A percentile compares a stretch with the other conserved stretches of the same genome.
Conservation (phyloP, 768 basidiomycete genomes). For the Lactarius quietus region DNA sequence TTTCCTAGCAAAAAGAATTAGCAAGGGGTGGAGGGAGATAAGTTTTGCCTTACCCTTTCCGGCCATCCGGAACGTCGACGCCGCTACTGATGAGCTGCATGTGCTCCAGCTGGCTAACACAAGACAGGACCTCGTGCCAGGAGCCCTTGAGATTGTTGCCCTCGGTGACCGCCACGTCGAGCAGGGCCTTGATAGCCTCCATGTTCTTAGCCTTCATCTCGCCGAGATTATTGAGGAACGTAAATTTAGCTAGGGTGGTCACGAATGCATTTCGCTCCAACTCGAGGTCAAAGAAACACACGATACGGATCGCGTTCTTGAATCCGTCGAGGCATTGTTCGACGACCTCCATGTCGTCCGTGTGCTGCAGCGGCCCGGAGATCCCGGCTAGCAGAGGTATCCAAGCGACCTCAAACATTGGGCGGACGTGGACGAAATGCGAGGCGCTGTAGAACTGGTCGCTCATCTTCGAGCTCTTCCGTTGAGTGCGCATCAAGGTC, state of each 20-base stretch:
- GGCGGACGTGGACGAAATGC: constrained; percentile 91
- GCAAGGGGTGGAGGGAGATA: constrained; percentile 4
- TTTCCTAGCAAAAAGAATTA: constrained; percentile 32
- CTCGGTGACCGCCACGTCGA: constrained; percentile 95
- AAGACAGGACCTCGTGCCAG: constrained; percentile 95
- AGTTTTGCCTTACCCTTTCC: constrained; percentile 63
- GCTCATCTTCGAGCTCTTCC: constrained; percentile 68
- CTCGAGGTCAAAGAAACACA: constrained; percentile 96
- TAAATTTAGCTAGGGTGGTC: constrained; percentile 93
- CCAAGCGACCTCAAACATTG: constrained; percentile 99
- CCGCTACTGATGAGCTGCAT: constrained; percentile 97
- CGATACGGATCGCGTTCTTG: constrained; percentile 94
- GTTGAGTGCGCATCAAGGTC: constrained; percentile 88
- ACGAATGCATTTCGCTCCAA: constrained; percentile 98
- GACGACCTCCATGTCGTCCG: constrained; percentile 90
- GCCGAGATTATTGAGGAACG: constrained; percentile 93
- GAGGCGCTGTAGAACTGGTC: constrained; percentile 97
- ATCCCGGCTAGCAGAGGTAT: constrained; percentile 96
- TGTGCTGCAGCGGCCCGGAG: constrained; percentile 91
- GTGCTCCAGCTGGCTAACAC: constrained; percentile 96
- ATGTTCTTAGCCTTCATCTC: constrained; percentile 99
- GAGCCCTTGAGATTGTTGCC: constrained; percentile 94
- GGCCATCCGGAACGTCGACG: constrained; percentile 77
- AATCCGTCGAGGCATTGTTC: constrained; percentile 93
- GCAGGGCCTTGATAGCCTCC: constrained; percentile 93